Base-by-base conservation (phyloP, 495 filamentous ascomycete species). In the Penicillium mononematosum region DNA sequence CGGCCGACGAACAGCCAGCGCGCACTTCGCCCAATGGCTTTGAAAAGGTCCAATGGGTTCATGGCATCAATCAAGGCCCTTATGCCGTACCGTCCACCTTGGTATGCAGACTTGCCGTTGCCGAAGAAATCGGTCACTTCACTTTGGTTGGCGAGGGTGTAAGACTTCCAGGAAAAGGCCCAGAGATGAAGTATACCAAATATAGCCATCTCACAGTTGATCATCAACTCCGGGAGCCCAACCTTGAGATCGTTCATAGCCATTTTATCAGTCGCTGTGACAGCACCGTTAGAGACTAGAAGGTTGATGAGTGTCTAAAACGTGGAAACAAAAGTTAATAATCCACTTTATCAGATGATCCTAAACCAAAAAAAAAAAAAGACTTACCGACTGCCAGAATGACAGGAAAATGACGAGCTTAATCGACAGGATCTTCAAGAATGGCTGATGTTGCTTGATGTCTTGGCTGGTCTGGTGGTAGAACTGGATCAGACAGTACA, bases 361-460 rank as follows among this genome's bases (percentile, higher is more conserved):
- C 52, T 25, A 22, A 22, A 22, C 22, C 17, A 43, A 7, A 22
- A 54, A 16, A 4, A n/a, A 20, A 43, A 7, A 22, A 54, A 16
- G 9, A n/a, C 76, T 66, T 68, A 82, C 80, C 42, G 81, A 83
- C 67, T 96, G 92, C 92, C 92, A 96, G 72, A 96, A 96, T 5
- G 89, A 94, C 53, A 96, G 79, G 78, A 96, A 96, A 69, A 96
- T 94, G 60, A 96, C 92, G 38, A 96, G 81, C 65, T 96, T 96
- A 67, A 96, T 96, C 55, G 90, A 88, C 4, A 91, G 59, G 9
- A 96, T 82, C 66, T 96, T 96, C 52, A 96, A 72, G 56, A 95
- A 89, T 2, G 91, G 89, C 17, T 72, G 75, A 59, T 96, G 81
- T 31, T 85, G 76, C n/a, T 79, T 79, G 22, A 96, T 78, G 51